These are phyloP conservation scores for Vitis hybrid DNA, from an alignment of 177 flowering plant genomes.

Conservation along the genomic window DNA sequence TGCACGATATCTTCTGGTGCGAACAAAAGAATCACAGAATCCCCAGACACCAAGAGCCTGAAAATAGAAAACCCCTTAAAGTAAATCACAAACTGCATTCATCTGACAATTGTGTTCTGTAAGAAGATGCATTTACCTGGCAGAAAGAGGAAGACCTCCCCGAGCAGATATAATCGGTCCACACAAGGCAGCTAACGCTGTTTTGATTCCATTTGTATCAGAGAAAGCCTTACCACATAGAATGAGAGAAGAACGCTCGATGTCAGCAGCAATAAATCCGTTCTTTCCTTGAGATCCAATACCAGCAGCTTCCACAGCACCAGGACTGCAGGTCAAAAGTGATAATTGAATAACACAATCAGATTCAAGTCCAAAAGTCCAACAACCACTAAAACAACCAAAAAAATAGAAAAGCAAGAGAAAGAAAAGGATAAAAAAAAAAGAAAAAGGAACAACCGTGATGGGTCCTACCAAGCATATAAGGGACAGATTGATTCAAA, in stretches of 20 bases:
- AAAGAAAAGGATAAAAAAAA: too few species aligned
- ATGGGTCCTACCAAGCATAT: too few species aligned
- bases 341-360: neutral
- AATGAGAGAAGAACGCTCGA: conserved; percentile 46
- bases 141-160: conserved; percentile 50
- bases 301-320: conserved; percentile 32
- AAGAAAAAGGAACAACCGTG: too few species aligned
- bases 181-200: conserved; percentile 42
- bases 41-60: conserved; percentile 49
- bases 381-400: too few species aligned
- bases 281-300: conserved; percentile 30
- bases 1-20: conserved; percentile 41
- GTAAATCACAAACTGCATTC: conserved; percentile 2
- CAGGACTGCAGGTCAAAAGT: conserved; percentile 31
- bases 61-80: conserved; percentile 5
- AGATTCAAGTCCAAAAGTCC: neutral
- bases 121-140: conserved; percentile 30
- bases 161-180: conserved; percentile 48
- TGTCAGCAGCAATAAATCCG: conserved; percentile 52
- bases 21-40: conserved; percentile 43
- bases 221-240: conserved; percentile 55
- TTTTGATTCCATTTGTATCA: conserved; percentile 35
- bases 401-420: too few species aligned
- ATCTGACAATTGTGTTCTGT: neutral
- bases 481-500: too few species aligned